Percentiles rank a stretch among this genome's conserved stretches.
phyloP scores from a whole-genome alignment of 108 stramenopile species.

The Cyclotella distinguenda region DNA sequence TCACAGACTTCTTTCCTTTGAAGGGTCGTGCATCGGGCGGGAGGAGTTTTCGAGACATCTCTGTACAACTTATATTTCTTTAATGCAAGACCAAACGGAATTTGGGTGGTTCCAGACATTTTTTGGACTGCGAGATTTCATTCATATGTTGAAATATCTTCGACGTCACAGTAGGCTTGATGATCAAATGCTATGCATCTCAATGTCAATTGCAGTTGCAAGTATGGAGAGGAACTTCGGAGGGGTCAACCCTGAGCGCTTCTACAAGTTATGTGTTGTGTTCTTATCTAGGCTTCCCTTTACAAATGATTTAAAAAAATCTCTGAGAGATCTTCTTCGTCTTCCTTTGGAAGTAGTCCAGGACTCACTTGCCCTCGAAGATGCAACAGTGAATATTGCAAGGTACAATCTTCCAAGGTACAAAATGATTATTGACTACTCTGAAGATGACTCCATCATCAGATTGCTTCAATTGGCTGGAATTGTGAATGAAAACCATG shows the following conservation, averaged over 20 bases:
- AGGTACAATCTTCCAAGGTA: constrained; percentile 21
- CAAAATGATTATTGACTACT: constrained; percentile 41
- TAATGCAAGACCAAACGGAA: constrained; percentile 15
- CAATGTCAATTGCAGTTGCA: not conserved
- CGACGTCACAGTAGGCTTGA: constrained; percentile 9
- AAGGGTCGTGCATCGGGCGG: not conserved
- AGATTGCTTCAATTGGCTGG: constrained; percentile 18
- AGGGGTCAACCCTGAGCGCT: constrained; percentile 14
- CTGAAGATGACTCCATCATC: constrained; percentile 36
- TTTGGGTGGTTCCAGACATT: constrained; percentile 32
- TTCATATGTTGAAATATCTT: constrained; percentile 20
- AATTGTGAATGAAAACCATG: constrained; percentile 14
- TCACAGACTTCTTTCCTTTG: constrained; percentile 9
- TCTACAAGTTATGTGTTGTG: constrained; percentile 10
- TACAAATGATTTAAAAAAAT: not conserved
- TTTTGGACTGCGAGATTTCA: constrained; percentile 37
- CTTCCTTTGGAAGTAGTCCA: constrained; percentile 26
- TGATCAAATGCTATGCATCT: constrained; percentile 3
- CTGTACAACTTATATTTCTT: constrained; percentile 23
- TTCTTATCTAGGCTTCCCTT: constrained; percentile 6
- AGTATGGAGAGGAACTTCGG: constrained; percentile 27
- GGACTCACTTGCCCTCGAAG: constrained; percentile 20
- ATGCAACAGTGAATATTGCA: not conserved
- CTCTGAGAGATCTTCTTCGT: constrained; percentile 5
- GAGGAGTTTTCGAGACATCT: constrained; percentile 14